Percentiles rank a stretch among this genome's conserved stretches.
phyloP scores from a whole-genome alignment of 163 green algal species.

The Dunaliella salina region DNA sequence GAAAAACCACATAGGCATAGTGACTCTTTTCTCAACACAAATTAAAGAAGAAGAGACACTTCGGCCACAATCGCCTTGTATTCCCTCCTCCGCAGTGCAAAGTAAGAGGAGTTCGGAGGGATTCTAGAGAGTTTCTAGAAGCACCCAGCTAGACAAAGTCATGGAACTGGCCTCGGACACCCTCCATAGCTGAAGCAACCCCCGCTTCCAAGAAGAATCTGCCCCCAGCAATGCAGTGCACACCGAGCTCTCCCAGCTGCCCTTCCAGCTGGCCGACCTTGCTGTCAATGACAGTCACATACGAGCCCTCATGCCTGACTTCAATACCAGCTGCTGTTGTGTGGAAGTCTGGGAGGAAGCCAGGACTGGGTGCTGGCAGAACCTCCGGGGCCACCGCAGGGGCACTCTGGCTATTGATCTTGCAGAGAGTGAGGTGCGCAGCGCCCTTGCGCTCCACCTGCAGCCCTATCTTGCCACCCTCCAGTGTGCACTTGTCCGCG shows the following conservation, averaged over 20 bases:
- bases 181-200: neutral
- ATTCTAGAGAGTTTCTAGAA: no score
- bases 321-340: neutral
- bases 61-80: no score
- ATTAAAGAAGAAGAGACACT: no score
- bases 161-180: neutral
- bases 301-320: neutral
- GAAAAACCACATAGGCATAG: no score
- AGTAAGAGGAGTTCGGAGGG: no score
- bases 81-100: no score
- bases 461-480: neutral
- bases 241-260: neutral
- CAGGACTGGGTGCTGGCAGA: neutral
- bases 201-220: neutral
- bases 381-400: neutral
- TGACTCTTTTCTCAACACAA: no score
- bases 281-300: neutral
- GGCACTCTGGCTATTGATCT: neutral
- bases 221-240: neutral
- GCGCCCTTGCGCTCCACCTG: neutral
- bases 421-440: neutral
- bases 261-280: neutral
- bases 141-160: neutral
- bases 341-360: neutral
- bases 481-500: neutral